phyloP scores from a whole-genome alignment of 2,329 filamentous ascomycete genomes.

The Thermothelomyces thermophilus region DNA sequence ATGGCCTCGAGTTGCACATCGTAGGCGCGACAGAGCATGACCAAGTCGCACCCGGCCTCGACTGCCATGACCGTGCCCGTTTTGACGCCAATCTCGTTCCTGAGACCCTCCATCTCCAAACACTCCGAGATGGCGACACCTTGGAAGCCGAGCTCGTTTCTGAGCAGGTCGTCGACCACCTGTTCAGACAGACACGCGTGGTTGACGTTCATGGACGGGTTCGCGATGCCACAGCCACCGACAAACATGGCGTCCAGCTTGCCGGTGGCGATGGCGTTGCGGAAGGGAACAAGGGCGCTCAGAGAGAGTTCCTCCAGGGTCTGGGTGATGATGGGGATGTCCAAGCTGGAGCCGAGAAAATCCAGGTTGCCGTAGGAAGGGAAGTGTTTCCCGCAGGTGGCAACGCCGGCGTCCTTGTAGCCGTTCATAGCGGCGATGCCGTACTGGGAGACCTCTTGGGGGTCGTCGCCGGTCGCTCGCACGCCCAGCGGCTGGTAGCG shows the following conservation, averaged over 20 bases:
- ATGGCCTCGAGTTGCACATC: constrained; percentile 88
- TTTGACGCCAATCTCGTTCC: constrained; percentile 93
- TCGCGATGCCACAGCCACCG: constrained; percentile 87
- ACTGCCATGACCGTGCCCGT: constrained; percentile 97
- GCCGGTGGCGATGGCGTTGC: constrained; percentile 79
- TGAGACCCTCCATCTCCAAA: constrained; percentile 91
- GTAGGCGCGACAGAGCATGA: constrained; percentile 82
- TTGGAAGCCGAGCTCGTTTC: constrained; percentile 82
- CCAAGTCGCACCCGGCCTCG: constrained; percentile 88
- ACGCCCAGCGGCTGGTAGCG: constrained; percentile 87
- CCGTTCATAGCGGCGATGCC: constrained; percentile 86
- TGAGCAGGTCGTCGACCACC: constrained; percentile 81
- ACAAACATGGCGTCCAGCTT: constrained; percentile 89
- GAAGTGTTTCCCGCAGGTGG: constrained; percentile 91
- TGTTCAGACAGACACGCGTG: constrained; percentile 91
- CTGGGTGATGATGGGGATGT: constrained; percentile 93
- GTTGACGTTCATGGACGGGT: constrained; percentile 87
- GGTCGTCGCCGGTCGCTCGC: constrained; percentile 83
- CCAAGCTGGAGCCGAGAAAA: constrained; percentile 81
- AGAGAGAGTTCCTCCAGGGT: constrained; percentile 86
- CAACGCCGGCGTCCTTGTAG: constrained; percentile 83
- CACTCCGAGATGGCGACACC: constrained; percentile 95
- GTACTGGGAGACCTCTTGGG: constrained; percentile 89
- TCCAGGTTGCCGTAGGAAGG: constrained; percentile 94
- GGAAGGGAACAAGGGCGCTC: constrained; percentile 86